phyloP scores from a whole-genome alignment of 345 rosid species.

The Pistacia integerrima region DNA sequence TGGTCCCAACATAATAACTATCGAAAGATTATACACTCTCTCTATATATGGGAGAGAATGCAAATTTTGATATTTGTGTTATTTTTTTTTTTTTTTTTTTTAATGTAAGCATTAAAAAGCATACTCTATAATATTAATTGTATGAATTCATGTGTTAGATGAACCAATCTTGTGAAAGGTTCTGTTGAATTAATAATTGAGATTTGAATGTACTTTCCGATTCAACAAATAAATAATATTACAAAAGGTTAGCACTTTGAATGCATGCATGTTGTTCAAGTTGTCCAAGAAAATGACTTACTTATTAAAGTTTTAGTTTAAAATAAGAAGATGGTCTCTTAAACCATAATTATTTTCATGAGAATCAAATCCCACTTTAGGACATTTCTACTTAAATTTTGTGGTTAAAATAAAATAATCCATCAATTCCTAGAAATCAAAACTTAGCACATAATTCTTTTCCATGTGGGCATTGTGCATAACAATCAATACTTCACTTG shows the following conservation, averaged over 20 bases:
- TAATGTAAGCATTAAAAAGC: no score
- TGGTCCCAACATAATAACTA: no score
- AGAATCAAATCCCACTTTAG: conserved; percentile 24
- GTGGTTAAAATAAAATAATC: conserved; percentile 3
- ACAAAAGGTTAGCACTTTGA: not conserved
- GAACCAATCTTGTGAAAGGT: no score
- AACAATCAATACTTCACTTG: not conserved
- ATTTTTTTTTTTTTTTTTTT: no score
- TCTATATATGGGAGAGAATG: no score
- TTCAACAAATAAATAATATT: not conserved
- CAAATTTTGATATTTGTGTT: no score
- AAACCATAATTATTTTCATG: conserved; percentile 4
- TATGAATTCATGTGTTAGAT: no score
- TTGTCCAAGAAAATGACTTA: not conserved
- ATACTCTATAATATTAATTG: no score
- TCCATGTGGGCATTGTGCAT: not conserved
- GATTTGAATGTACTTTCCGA: not conserved
- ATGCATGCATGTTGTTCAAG: conserved; percentile 1
- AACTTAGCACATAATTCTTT: conserved; percentile 1
- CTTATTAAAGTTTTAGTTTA: not conserved
- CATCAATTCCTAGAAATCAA: not conserved
- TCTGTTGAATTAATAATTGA: not conserved
- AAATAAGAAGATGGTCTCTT: not conserved
- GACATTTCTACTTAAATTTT: not conserved
- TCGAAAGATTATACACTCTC: no score